Base-by-base conservation (phyloP, 1,284 basidiomycete species). In the Papiliotrema nemorosa region DNA sequence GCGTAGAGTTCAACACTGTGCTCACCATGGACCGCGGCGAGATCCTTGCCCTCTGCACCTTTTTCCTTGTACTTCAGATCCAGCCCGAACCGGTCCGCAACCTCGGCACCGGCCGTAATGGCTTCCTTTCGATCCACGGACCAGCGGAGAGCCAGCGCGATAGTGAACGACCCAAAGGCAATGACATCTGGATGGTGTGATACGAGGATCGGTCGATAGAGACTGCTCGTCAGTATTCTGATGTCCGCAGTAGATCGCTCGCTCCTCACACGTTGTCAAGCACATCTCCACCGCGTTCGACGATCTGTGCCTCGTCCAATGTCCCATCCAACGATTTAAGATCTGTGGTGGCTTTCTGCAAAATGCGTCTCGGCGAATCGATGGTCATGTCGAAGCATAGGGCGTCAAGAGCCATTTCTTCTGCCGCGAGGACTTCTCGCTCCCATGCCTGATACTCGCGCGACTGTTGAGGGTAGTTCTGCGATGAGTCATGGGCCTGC, bases 341-440 rank as follows among this genome's bases (percentile, higher is more conserved):
- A 7, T 60, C 62, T 22, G 47, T 64, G 84, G 85, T 20, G 85
- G 76, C 60, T 83, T 83, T 38, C 83, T 82, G 54, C 36, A 92
- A 76, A 44, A 85, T 79, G 22, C 83, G 81, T 65, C 92, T 90
- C 20, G 90, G 88, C 60, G 84, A 90, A 54, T 84, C 83, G 20
- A 92, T 83, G 31, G 85, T 81, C 66, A 93, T 86, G 72, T 96
- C 92, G 67, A 96, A 96, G 75, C 90, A 94, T 4, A 96, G 78
- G 0, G 88, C 86, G 63, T 92, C 90, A 6, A 96, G 78, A 0
- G 92, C 78, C 20, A 84, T 81, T 75, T 93, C 90, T 70, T 96
- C 91, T 1, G 84, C 84, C 20, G 82, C 74, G 1, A 94, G 76
- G 46, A 96, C 90, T 1, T 80, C 79, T 41, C 79, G 76, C 69